Conservation (phyloP, 441 rosid species). For the Sinapis alba region DNA sequence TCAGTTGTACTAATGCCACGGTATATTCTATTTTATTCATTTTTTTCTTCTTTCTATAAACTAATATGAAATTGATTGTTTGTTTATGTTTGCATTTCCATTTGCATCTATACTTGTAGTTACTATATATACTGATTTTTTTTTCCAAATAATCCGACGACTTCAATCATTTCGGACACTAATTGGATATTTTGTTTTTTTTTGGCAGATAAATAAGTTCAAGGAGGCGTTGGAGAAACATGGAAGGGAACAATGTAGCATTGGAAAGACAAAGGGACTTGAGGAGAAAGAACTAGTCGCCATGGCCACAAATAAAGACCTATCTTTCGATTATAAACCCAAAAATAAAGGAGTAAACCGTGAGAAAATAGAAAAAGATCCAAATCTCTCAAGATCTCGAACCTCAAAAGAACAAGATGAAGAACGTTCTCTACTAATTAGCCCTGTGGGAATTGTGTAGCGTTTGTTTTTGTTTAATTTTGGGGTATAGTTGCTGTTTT, state of each 20-base stretch:
- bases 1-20: constrained; percentile 92
- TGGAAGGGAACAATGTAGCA: constrained; percentile 68
- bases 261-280: constrained; percentile 66
- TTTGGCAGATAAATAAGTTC: constrained; percentile 75
- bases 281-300: constrained; percentile 80
- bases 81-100: not conserved
- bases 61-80: not conserved
- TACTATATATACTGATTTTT: not conserved
- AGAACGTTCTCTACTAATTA: not conserved
- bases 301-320: constrained; percentile 66
- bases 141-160: not conserved
- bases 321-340: constrained; percentile 55
- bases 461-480: not conserved
- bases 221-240: constrained; percentile 78
- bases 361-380: not conserved
- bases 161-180: not conserved
- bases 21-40: constrained; percentile 37
- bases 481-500: not conserved
- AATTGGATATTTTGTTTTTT: not conserved
- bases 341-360: constrained; percentile 26
- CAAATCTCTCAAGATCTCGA: not conserved
- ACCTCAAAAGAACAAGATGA: not conserved
- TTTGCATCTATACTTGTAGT: not conserved
- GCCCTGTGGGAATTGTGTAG: not conserved
- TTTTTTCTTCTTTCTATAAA: not conserved